A percentile compares a stretch with the other conserved stretches of the same genome.
Conservation (phyloP, 2,329 filamentous ascomycete species). For the Zymoseptoria ardabiliae region DNA sequence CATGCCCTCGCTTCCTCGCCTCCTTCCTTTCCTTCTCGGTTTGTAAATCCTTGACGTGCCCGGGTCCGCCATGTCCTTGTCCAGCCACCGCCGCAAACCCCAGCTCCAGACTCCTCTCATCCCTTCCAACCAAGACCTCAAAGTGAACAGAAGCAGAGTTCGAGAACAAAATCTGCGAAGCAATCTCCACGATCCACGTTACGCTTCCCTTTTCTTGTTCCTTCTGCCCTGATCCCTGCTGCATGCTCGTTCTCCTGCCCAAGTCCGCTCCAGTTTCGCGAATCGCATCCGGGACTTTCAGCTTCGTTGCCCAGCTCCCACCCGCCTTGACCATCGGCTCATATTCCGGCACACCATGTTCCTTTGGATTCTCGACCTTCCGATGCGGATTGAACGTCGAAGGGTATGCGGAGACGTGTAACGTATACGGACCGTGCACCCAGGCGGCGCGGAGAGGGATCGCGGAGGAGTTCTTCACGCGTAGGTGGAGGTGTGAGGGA, state of each 20-base stretch:
- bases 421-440: conserved; percentile 88
- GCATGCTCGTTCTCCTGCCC: conserved; percentile 31
- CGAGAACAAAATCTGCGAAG: conserved; percentile 92
- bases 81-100: conserved; percentile 52
- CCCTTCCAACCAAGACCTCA: conserved; percentile 77
- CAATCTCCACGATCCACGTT: conserved; percentile 84
- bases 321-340: conserved; percentile 96
- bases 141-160: conserved; percentile 79
- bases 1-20: conserved; percentile 53
- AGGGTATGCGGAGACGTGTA: conserved; percentile 81
- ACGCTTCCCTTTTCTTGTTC: conserved; percentile 49
- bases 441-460: conserved; percentile 90
- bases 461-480: conserved; percentile 84
- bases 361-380: conserved; percentile 62
- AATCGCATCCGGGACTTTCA: conserved; percentile 73
- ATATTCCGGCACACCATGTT: conserved; percentile 64
- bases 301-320: conserved; percentile 71
- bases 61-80: conserved; percentile 50
- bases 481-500: conserved; percentile 71
- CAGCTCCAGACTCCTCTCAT: conserved; percentile 72
- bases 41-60: conserved; percentile 69
- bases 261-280: conserved; percentile 52
- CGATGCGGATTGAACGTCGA: conserved; percentile 74
- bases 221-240: conserved; percentile 30
- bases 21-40: conserved; percentile 40